Evolutionary conservation across 2,329 filamentous ascomycete species (phyloP), one percentile per base, ranked within the genome.

Genomic region (Rhynchosporium secalis): DNA sequence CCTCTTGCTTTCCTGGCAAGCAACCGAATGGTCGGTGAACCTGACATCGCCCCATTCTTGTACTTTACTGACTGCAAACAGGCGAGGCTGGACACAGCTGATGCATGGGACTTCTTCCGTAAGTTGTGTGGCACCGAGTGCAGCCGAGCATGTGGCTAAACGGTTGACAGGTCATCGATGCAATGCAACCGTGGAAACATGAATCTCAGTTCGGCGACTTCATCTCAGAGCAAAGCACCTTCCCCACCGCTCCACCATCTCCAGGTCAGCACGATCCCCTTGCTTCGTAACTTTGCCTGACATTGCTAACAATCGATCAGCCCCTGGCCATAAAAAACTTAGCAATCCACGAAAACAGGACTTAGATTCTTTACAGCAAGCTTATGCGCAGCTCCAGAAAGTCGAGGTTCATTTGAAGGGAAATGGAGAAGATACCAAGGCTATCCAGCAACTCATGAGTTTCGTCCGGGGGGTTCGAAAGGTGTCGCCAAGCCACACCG

Each of bases 1-100:
- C 31, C 86, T 97, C 49, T 84, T 98, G 54, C 83, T 99, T 56
- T 96, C 93, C 43, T 98, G 95, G 93, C 94, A 98, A 79, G 91
- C 92, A 61, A 95, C 89, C 64, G 94, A 98, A 79, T 98, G 93
- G 94, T 96, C 83, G 81, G 88, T 79, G 72, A 69, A 61, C 69
- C 66, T 69, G 49, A 72, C 71, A 71, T 29, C 51, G 54, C 64
- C 61, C 29, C 33, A 61, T 63, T 60, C 60, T 5, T 65, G 70
- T 62, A 56, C 20, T 26, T 36, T 45, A 69, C 66, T 73, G 60
- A 71, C 78, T 81, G 81, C 68, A 55, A 43, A 40, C 74, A 96
- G 92, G 90, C 88, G 89, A 75, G 90, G 88, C 77, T 98, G 94
- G 94, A 92, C 89, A 66, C 93, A 93, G 68, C 80, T 97, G 64